phyloP scores from a whole-genome alignment of 306 rosid genomes.

The Vigna mungo region DNA sequence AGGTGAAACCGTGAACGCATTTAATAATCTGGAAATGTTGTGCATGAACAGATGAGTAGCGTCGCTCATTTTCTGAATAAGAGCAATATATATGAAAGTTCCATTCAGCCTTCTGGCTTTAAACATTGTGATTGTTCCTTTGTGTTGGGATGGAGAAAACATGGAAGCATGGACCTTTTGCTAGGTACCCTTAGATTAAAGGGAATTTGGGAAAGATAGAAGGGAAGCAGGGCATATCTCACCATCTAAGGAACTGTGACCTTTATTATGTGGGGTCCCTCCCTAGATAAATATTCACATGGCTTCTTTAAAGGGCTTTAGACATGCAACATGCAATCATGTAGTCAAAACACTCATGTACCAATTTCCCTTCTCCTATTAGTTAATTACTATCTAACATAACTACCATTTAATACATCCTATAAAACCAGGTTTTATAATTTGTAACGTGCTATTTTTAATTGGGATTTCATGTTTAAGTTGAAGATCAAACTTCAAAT shows the following conservation, averaged over 20 bases:
- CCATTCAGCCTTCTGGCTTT: not conserved
- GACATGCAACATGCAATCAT: constrained; percentile 32
- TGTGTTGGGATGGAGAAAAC: not conserved
- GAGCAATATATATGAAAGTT: too few relatives aligned
- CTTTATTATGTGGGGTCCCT: constrained; percentile 53
- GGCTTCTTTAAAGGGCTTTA: constrained; percentile 51
- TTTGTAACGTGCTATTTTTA: too few relatives aligned
- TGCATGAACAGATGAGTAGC: not conserved
- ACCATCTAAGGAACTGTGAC: constrained; percentile 42
- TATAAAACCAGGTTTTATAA: too few relatives aligned
- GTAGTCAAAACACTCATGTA: constrained; percentile 29
- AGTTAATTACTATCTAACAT: too few relatives aligned
- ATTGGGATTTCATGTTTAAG: too few relatives aligned
- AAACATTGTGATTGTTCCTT: not conserved
- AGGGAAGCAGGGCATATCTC: constrained; percentile 35
- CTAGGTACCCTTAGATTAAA: not conserved
- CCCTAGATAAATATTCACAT: constrained; percentile 52
- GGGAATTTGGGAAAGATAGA: constrained; percentile 22
- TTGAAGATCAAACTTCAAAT: too few relatives aligned
- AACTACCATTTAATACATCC: constrained; percentile 50
- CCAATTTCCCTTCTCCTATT: not conserved
- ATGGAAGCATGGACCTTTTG: not conserved
- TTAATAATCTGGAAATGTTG: not conserved
- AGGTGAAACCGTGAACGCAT: not conserved
- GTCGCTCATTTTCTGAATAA: not conserved